These are phyloP conservation scores for Fusarium zealandicum DNA, from an alignment of 2,329 filamentous ascomycete species.

Conservation along the genomic window DNA sequence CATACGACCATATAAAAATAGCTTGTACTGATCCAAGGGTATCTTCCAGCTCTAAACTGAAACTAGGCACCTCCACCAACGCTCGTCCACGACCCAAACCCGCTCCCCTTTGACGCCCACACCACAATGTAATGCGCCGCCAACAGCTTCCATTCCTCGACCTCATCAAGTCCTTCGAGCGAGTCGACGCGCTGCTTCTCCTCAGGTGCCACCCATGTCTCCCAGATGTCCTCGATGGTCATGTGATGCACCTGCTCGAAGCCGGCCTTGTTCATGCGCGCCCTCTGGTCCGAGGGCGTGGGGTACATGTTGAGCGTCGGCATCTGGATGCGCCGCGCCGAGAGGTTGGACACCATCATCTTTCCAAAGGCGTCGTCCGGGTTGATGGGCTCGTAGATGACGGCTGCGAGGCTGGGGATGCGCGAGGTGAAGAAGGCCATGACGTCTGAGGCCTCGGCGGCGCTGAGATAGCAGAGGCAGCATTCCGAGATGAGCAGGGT, in stretches of 20 bases:
- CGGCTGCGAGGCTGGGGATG: constrained; percentile 60
- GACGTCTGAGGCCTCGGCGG: constrained; percentile 67
- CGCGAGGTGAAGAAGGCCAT: constrained; percentile 68
- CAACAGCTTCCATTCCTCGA: constrained; percentile 91
- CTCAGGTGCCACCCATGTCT: constrained; percentile 70
- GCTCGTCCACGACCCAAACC: constrained; percentile 31
- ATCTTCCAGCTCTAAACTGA: neutral
- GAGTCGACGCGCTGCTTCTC: constrained; percentile 83
- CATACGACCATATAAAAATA: no score
- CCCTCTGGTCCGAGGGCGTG: constrained; percentile 71
- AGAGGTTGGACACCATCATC: constrained; percentile 92
- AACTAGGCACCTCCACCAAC: constrained; percentile 14
- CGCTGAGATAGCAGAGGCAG: constrained; percentile 87
- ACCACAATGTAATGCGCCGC: constrained; percentile 88
- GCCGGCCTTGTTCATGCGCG: constrained; percentile 70
- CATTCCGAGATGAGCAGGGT: constrained; percentile 94
- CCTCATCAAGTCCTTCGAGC: constrained; percentile 89
- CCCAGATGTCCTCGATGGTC: constrained; percentile 70
- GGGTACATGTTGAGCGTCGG: constrained; percentile 81
- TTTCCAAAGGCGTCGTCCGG: constrained; percentile 86
- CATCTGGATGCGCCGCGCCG: constrained; percentile 80
- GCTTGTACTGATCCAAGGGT: no score
- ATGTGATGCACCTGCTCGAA: constrained; percentile 59
- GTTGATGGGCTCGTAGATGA: constrained; percentile 89
- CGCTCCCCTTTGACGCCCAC: constrained; percentile 75